These are phyloP conservation scores for Wickerhamiella australiensis DNA, from an alignment of 805 yeast genomes.

Conservation along the genomic window DNA sequence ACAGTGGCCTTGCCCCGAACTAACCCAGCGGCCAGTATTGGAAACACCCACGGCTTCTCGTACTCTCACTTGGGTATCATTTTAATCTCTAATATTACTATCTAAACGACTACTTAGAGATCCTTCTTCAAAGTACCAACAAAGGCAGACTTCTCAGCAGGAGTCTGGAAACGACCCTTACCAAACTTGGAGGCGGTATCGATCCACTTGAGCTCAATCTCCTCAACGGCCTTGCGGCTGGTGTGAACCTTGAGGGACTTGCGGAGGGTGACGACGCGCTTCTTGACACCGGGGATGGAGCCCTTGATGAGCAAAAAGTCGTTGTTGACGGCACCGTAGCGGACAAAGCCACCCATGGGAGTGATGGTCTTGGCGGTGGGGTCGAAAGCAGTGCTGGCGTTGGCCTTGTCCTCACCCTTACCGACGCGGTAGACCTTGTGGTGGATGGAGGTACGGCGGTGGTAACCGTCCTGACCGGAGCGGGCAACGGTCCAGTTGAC, in stretches of 20 bases:
- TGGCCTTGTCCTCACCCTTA: slow-evolving; percentile 85
- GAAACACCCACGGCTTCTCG: too few species aligned
- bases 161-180: slow-evolving; percentile 99
- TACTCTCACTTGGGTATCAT: background rate
- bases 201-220: slow-evolving; percentile 97
- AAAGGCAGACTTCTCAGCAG: slow-evolving; percentile 99
- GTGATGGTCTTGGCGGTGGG: slow-evolving; percentile 99
- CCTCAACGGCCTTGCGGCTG: slow-evolving; percentile 93
- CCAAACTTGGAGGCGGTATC: slow-evolving; percentile 99
- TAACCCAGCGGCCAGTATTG: too few species aligned
- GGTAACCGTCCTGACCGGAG: slow-evolving; percentile 99
- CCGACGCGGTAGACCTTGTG: slow-evolving; percentile 99
- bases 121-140: slow-evolving; percentile 99
- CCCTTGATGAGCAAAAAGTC: slow-evolving; percentile 97
- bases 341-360: slow-evolving; percentile 99
- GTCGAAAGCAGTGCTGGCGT: slow-evolving; percentile 95
- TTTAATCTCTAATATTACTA: background rate
- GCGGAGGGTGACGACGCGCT: slow-evolving; percentile 98
- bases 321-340: slow-evolving; percentile 96
- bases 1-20: too few species aligned
- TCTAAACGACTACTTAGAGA: slow-evolving; percentile 33
- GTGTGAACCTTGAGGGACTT: slow-evolving; percentile 96
- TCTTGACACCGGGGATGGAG: slow-evolving; percentile 98
- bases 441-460: slow-evolving; percentile 99
- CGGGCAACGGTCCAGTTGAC: slow-evolving; percentile 99